These are phyloP conservation scores for Exophiala sp. DNA, from an alignment of 2,329 filamentous ascomycete genomes.

Conservation along the genomic window DNA sequence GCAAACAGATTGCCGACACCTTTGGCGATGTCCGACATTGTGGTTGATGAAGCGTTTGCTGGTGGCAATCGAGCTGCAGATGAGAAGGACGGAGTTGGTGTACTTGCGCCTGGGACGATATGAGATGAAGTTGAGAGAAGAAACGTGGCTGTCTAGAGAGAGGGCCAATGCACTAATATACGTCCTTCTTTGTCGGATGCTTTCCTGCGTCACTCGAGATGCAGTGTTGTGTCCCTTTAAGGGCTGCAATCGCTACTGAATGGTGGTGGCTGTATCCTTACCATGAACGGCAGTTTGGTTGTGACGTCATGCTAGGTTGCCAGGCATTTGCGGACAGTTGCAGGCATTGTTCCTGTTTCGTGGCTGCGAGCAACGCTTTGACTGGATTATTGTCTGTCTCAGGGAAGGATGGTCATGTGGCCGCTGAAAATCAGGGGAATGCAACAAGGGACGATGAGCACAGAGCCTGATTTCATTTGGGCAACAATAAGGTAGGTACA, in stretches of 20 bases:
- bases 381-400: constrained; percentile 12
- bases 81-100: neutral
- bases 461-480: neutral
- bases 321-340: too few relatives aligned
- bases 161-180: neutral
- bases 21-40: constrained; percentile 23
- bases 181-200: neutral
- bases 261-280: neutral
- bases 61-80: neutral
- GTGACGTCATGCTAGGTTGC: constrained; percentile 17
- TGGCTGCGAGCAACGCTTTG: constrained; percentile 8
- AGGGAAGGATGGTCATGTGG: constrained; percentile 14
- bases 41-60: neutral
- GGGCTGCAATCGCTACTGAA: neutral
- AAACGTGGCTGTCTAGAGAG: too few relatives aligned
- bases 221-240: neutral
- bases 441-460: neutral
- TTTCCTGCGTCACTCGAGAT: neutral
- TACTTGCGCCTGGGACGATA: neutral
- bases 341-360: constrained; percentile 21
- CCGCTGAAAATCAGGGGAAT: neutral
- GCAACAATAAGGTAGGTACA: too few relatives aligned
- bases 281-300: neutral
- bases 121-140: neutral
- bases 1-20: constrained; percentile 19